Evolutionary conservation across 139 green algal genomes (phyloP).

Genomic region (Auxenochlorella pyrenoidosa): DNA sequence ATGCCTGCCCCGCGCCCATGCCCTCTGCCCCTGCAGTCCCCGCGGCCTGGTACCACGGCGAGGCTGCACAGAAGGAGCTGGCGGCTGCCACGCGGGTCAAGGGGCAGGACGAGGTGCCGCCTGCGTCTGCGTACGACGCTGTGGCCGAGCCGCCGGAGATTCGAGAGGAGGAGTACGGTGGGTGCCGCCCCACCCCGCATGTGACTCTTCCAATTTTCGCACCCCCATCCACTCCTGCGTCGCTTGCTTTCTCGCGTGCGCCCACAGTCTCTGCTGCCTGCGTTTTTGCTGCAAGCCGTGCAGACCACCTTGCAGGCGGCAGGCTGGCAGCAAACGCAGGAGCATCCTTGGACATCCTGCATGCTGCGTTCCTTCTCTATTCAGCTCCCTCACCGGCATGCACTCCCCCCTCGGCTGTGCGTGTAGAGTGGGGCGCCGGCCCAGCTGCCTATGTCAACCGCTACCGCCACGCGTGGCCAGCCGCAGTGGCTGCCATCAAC

Average conservation of each 20-base stretch:
- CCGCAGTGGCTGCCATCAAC: constrained; percentile 30
- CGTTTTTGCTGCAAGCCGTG: too few relatives aligned
- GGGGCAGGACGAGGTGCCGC: constrained; percentile 27
- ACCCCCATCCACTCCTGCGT: too few relatives aligned
- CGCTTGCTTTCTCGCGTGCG: too few relatives aligned
- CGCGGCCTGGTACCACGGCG: constrained; percentile 13
- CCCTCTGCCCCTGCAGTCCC: constrained; percentile 12
- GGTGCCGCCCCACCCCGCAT: neutral
- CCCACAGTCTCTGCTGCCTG: too few relatives aligned
- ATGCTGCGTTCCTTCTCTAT: neutral
- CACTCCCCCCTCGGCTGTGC: neutral
- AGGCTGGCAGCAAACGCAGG: neutral
- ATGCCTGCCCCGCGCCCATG: too few relatives aligned
- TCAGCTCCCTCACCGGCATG: neutral
- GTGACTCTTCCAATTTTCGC: too few relatives aligned
- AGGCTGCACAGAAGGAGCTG: constrained; percentile 28
- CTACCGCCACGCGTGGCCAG: constrained; percentile 62
- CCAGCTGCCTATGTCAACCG: constrained; percentile 63
- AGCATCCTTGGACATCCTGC: neutral
- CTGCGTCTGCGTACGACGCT: constrained; percentile 36
- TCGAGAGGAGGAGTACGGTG: constrained; percentile 22
- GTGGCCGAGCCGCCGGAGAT: constrained; percentile 39
- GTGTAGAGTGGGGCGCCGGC: constrained; percentile 18
- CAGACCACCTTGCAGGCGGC: too few relatives aligned
- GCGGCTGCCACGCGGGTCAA: constrained; percentile 18